These are phyloP conservation scores for Coemansia sp. DNA, from an alignment of 192 early-diverging fungal species.

Conservation along the genomic window DNA sequence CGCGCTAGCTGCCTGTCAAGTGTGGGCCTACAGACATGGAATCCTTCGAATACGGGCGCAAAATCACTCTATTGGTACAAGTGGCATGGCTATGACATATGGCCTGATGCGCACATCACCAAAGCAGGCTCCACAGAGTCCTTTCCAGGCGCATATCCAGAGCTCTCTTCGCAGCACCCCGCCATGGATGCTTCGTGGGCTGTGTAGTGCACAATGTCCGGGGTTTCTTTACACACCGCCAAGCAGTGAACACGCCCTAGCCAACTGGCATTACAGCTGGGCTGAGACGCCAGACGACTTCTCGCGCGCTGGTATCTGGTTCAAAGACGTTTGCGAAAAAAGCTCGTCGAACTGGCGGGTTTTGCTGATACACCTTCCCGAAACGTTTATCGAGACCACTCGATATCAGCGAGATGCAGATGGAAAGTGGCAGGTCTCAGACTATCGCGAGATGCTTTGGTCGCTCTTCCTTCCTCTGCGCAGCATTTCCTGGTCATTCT, in stretches of 20 bases:
- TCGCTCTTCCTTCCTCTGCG: conserved; percentile 40
- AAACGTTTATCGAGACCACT: conserved; percentile 26
- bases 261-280: conserved; percentile 48
- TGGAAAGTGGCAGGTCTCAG: conserved; percentile 18
- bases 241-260: not conserved
- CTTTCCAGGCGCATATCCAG: conserved; percentile 21
- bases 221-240: conserved; percentile 30
- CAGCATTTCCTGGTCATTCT: conserved; percentile 26
- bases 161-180: conserved; percentile 20
- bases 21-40: conserved; percentile 36
- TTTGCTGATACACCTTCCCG: conserved; percentile 43
- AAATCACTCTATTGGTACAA: conserved; percentile 26
- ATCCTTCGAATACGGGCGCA: conserved; percentile 26
- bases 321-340: conserved; percentile 10
- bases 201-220: conserved; percentile 22
- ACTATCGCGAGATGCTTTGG: conserved; percentile 42
- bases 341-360: conserved; percentile 17
- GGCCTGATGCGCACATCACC: conserved; percentile 20
- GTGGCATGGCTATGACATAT: conserved; percentile 14
- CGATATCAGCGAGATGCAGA: conserved; percentile 17
- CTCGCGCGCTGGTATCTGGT: conserved; percentile 37
- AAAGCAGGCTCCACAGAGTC: conserved; percentile 21
- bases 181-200: conserved; percentile 47
- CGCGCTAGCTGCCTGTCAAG: conserved; percentile 36
- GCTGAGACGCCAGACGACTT: conserved; percentile 41